These are phyloP conservation scores for Penicillium simplicissimum DNA, from an alignment of 495 filamentous ascomycete species.

Conservation along the genomic window DNA sequence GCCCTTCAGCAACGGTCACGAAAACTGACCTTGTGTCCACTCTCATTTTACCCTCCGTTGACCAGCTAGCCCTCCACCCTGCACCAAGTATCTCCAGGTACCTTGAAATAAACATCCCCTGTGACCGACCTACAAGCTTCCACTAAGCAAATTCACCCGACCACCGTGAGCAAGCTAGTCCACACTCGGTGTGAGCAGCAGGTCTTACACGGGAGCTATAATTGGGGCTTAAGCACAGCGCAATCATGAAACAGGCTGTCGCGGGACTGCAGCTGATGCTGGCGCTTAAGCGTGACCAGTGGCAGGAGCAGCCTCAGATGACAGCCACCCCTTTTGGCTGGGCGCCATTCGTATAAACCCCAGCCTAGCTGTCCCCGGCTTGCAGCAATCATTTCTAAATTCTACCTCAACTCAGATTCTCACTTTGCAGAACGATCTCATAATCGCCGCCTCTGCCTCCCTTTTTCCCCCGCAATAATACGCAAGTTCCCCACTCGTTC, in stretches of 20 bases:
- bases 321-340: slow-evolving; percentile 18
- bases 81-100: background rate
- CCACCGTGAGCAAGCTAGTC: background rate
- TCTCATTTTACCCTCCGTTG: slow-evolving; percentile 14
- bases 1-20: too few relatives aligned
- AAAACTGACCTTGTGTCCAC: background rate
- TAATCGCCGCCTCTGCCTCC: background rate
- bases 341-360: background rate
- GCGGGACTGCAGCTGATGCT: slow-evolving; percentile 25
- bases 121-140: slow-evolving; percentile 18
- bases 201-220: background rate
- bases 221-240: background rate
- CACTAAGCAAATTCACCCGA: slow-evolving; percentile 2
- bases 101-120: background rate
- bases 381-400: background rate
- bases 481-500: background rate
- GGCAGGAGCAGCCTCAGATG: slow-evolving; percentile 25
- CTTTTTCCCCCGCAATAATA: background rate
- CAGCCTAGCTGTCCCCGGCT: background rate
- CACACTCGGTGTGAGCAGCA: background rate
- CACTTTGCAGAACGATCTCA: background rate
- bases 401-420: background rate
- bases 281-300: slow-evolving; percentile 33
- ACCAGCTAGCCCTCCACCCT: background rate
- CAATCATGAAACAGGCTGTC: slow-evolving; percentile 4